Conservation (phyloP, 2,329 filamentous ascomycete genomes). For the Talaromyces pinophilus region DNA sequence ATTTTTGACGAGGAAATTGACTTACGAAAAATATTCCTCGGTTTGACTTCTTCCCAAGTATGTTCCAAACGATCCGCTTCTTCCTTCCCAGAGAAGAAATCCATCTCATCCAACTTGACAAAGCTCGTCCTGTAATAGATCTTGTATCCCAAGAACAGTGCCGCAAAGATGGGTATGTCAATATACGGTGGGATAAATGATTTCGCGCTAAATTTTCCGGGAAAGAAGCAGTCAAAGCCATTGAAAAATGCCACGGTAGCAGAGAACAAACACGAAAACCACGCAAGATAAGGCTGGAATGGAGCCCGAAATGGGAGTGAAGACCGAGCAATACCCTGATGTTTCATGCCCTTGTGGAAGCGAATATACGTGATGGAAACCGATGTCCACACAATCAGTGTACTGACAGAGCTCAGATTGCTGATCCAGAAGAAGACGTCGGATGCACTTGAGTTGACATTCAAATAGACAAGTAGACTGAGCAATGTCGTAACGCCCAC, state of each 20-base stretch:
- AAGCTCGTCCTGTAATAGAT: conserved; percentile 36
- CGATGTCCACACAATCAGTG: conserved; percentile 44
- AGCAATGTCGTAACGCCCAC: conserved; percentile 47
- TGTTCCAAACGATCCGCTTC: conserved; percentile 32
- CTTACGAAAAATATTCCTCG: conserved; percentile 19
- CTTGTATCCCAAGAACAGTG: conserved; percentile 43
- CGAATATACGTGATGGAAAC: conserved; percentile 51
- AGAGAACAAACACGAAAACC: conserved; percentile 52
- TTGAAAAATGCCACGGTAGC: conserved; percentile 56
- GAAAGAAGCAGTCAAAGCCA: conserved; percentile 58
- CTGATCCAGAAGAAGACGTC: conserved; percentile 46
- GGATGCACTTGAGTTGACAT: conserved; percentile 37
- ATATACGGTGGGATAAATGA: conserved; percentile 59
- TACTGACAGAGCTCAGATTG: conserved; percentile 43
- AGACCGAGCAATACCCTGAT: conserved; percentile 45
- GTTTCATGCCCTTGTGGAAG: conserved; percentile 56
- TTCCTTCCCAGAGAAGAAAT: conserved; percentile 48
- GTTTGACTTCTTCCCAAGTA: conserved; percentile 20
- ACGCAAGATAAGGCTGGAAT: conserved; percentile 56
- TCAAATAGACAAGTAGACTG: conserved; percentile 40
- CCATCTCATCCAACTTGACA: conserved; percentile 41
- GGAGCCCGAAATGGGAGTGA: conserved; percentile 54
- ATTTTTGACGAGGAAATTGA: not conserved
- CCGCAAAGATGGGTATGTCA: conserved; percentile 54
- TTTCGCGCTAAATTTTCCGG: conserved; percentile 46